Evolutionary conservation across 2,329 filamentous ascomycete genomes (phyloP).

Genomic region (Epichloe uncinata): DNA sequence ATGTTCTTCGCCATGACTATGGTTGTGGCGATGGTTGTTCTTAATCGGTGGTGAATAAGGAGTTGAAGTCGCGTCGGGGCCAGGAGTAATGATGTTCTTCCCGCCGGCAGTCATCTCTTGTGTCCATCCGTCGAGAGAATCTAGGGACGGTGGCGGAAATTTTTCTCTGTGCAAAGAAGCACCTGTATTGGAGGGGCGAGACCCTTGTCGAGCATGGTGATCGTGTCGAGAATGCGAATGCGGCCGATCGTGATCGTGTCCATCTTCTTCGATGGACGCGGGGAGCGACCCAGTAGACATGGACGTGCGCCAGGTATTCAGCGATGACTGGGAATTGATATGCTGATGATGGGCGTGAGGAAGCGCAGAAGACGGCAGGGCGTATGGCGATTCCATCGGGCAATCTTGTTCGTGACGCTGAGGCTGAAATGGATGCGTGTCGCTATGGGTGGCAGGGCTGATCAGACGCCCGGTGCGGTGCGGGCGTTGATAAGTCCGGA

Average conservation of each 20-base stretch:
- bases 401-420: neutral
- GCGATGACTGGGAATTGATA: slow-evolving; percentile 25
- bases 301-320: slow-evolving; percentile 25
- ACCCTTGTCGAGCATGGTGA: slow-evolving; percentile 17
- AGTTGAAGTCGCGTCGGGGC: slow-evolving; percentile 14
- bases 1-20: neutral
- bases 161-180: slow-evolving; percentile 18
- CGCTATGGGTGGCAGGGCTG: slow-evolving; percentile 4
- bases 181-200: slow-evolving; percentile 19
- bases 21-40: slow-evolving; percentile 12
- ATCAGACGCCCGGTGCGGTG: slow-evolving; percentile 5
- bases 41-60: slow-evolving; percentile 13
- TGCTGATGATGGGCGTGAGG: slow-evolving; percentile 33
- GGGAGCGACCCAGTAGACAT: slow-evolving; percentile 21
- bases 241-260: slow-evolving; percentile 15
- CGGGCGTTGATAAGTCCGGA: slow-evolving; percentile 8
- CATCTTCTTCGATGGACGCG: slow-evolving; percentile 18
- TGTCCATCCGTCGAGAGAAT: slow-evolving; percentile 26
- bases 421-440: slow-evolving; percentile 1
- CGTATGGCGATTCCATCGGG: slow-evolving; percentile 38
- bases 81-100: slow-evolving; percentile 24
- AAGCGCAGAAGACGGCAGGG: slow-evolving; percentile 37
- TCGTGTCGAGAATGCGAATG: slow-evolving; percentile 16
- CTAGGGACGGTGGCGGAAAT: slow-evolving; percentile 18
- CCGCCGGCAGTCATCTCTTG: slow-evolving; percentile 27